Conservation (phyloP, 23 red algal genomes). For the Gracilaria gracilis region DNA sequence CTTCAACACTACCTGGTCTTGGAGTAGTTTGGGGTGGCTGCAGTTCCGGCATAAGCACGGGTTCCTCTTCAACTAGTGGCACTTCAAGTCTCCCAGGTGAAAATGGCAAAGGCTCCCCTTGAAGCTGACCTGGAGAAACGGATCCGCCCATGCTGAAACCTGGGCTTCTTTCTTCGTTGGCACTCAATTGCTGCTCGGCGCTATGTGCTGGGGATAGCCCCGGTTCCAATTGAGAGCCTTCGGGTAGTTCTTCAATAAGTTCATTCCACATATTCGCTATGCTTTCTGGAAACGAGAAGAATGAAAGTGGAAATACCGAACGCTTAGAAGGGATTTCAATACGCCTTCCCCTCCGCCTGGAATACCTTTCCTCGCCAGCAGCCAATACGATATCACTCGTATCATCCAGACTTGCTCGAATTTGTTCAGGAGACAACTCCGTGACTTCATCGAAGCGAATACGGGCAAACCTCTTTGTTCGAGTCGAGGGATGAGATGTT, state of each 20-base stretch:
- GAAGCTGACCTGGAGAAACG: not conserved
- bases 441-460: slow-evolving; percentile 53
- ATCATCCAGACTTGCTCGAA: slow-evolving; percentile 35
- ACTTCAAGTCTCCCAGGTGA: not conserved
- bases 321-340: not conserved
- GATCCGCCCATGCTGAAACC: not conserved
- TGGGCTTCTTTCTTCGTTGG: not conserved
- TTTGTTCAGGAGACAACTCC: slow-evolving; percentile 44
- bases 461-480: slow-evolving; percentile 25
- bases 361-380: slow-evolving; percentile 23
- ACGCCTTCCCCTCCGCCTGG: slow-evolving; percentile 5
- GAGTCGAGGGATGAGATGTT: not conserved
- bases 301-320: not conserved
- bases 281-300: slow-evolving; percentile 29
- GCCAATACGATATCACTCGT: slow-evolving; percentile 65
- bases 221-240: not conserved
- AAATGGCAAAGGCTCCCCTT: not conserved
- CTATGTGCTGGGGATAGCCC: not conserved
- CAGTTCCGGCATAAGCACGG: not conserved
- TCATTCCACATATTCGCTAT: slow-evolving; percentile 43
- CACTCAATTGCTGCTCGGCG: not conserved
- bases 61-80: slow-evolving; percentile 2
- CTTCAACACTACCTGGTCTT: not conserved
- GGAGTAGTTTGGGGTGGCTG: not conserved
- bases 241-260: not conserved